These are phyloP conservation scores for Ganoderma leucocontextum DNA, from an alignment of 1,284 basidiomycete genomes.

Conservation along the genomic window DNA sequence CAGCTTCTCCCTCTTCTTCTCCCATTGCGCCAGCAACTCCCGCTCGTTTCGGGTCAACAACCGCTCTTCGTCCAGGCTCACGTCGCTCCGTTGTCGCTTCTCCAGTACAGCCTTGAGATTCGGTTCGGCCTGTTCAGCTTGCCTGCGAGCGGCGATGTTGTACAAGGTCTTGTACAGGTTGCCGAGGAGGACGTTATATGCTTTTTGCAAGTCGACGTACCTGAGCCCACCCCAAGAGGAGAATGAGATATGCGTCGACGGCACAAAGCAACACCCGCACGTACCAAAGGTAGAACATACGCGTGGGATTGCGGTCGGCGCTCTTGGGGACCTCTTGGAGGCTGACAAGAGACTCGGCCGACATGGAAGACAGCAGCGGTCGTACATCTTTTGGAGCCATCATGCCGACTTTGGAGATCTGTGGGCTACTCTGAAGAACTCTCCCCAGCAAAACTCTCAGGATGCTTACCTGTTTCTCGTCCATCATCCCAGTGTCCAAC, in stretches of 20 bases:
- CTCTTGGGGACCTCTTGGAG: conserved; percentile 92
- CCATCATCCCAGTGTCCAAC: conserved; percentile 91
- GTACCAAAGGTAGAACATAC: conserved; percentile 91
- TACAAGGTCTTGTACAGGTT: conserved; percentile 88
- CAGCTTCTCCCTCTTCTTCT: conserved; percentile 74
- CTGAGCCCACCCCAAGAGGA: conserved; percentile 44
- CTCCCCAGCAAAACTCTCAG: not conserved
- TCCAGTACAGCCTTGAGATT: conserved; percentile 75
- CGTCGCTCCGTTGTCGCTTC: conserved; percentile 84
- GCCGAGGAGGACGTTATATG: conserved; percentile 78
- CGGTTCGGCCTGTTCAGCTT: conserved; percentile 73
- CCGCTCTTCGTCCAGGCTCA: conserved; percentile 70
- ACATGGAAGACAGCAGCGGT: conserved; percentile 80
- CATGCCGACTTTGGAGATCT: conserved; percentile 95
- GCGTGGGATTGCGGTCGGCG: conserved; percentile 84
- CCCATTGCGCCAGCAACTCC: conserved; percentile 72
- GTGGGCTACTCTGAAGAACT: conserved; percentile 11
- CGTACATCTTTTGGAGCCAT: conserved; percentile 90
- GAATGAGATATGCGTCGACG: conserved; percentile 1
- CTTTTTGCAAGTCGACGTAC: conserved; percentile 87
- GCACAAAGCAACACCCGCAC: conserved; percentile 29
- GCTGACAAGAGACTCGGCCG: conserved; percentile 83
- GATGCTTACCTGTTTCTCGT: conserved; percentile 86
- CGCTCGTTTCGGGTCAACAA: conserved; percentile 77
- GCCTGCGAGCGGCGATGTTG: conserved; percentile 79